Percentiles rank a stretch among this genome's conserved stretches.
Evolutionary conservation across 805 yeast genomes (phyloP).

Genomic region (Lachancea nothofagi): DNA sequence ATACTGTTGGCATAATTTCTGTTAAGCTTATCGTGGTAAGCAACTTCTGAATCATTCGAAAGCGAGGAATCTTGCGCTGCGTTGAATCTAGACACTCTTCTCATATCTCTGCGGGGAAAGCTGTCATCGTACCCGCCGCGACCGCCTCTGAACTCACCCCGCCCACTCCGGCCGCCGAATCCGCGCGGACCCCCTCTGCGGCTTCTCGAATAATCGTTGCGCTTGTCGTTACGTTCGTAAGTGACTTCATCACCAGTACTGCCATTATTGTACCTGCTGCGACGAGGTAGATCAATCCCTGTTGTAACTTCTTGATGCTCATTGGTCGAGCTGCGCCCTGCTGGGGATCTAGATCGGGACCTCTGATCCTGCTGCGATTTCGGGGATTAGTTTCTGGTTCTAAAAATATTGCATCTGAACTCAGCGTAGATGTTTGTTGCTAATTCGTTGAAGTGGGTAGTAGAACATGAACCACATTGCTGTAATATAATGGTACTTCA

Average conservation of each 20-base stretch:
- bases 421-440: too few species aligned
- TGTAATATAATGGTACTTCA: too few species aligned
- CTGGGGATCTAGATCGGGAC: slow-evolving; percentile 23
- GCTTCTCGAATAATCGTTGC: slow-evolving; percentile 1
- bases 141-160: slow-evolving; percentile 11
- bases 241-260: slow-evolving; percentile 24
- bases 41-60: slow-evolving; percentile 22
- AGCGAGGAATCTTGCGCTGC: slow-evolving; percentile 17
- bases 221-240: slow-evolving; percentile 15
- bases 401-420: not conserved
- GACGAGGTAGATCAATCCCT: not conserved
- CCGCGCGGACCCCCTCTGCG: slow-evolving; percentile 1
- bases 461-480: too few species aligned
- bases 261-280: slow-evolving; percentile 6
- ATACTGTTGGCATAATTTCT: slow-evolving; percentile 65
- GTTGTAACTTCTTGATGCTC: not conserved
- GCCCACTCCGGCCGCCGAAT: slow-evolving; percentile 13
- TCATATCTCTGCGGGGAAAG: slow-evolving; percentile 28
- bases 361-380: slow-evolving; percentile 7
- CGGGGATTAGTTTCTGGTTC: slow-evolving; percentile 4
- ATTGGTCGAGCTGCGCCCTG: slow-evolving; percentile 11
- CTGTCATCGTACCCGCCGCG: slow-evolving; percentile 20
- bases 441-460: too few species aligned
- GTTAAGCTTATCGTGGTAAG: slow-evolving; percentile 37
- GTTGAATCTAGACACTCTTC: slow-evolving; percentile 18